Evolutionary conservation across 1,139 yeast genomes (phyloP), one percentile per base, ranked within the genome.

Genomic region (Yamadazyma jaroonii): DNA sequence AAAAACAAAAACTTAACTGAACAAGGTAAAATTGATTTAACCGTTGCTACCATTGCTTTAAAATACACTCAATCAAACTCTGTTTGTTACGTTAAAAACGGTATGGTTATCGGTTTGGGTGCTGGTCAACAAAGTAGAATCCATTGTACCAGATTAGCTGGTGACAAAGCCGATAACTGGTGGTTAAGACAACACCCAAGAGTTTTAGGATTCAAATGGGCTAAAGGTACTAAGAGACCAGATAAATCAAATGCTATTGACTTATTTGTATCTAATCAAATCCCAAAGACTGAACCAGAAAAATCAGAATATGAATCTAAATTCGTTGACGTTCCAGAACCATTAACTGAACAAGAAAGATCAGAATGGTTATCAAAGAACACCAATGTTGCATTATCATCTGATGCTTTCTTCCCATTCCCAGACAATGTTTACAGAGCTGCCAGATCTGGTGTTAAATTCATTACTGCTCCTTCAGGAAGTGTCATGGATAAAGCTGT

Each of bases 401-500:
- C 97, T 3, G 98, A 92, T 63, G 98, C 98, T 29, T 92, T 92
- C 79, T 92, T 92, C 95, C 98, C 98, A 68, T 92, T 92, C 92
- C 95, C 97, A 49, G 98, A 92, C 67, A 92, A 94, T 59, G 96
- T 94, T 52, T 89, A 90, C 79, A 81, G 98, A 65, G 97, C 97
- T 45, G 96, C 83, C 39, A 82, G 87, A 72, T 84, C 95, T 20
- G 98, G 98, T 62, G 98, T 89, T 54, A 88, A 86, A 67, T 92
- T 72, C 70, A 77, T 92, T 58, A 95, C 96, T 54, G 98, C 98
- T 37, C 96, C 98, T 45, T 79, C 95, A 38, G 98, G 98, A 37
- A 88, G 97, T 12, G 97, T 94, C 47, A 92, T 88, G 90, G 98
- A 92, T 68, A 84, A 86, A 74, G 96, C 92, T 41, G 98, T 92